Evolutionary conservation across 2,329 filamentous ascomycete species (phyloP).

Genomic region (Chalara sp.): DNA sequence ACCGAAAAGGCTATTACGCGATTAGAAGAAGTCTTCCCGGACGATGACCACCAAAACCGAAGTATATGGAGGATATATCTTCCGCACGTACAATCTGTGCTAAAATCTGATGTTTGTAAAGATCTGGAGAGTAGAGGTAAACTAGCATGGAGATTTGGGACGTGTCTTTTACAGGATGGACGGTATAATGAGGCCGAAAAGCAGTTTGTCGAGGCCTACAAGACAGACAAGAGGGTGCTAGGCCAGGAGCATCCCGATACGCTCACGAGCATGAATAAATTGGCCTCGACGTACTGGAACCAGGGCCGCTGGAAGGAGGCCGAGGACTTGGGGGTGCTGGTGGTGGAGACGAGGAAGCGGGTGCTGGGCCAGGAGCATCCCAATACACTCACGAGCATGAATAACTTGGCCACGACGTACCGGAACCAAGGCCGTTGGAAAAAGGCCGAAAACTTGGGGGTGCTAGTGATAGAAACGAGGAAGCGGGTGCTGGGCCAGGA

Average conservation of each 20-base stretch:
- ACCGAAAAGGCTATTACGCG: conserved; percentile 4
- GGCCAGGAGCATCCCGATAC: background rate
- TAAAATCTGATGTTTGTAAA: background rate
- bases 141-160: background rate
- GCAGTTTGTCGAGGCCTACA: background rate
- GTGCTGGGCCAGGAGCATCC: background rate
- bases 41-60: conserved; percentile 5
- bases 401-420: background rate
- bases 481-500: conserved; percentile 1
- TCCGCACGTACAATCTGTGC: conserved; percentile 1
- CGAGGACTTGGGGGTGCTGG: background rate
- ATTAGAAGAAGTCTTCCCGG: conserved; percentile 7
- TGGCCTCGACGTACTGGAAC: conserved; percentile 2
- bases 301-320: background rate
- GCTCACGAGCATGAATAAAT: conserved; percentile 6
- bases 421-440: background rate
- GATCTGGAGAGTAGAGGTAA: background rate
- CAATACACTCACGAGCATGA: background rate
- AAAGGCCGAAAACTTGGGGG: background rate
- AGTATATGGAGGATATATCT: conserved; percentile 7
- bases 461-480: background rate
- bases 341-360: background rate
- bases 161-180: conserved; percentile 2
- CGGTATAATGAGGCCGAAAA: conserved; percentile 5
- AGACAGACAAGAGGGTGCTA: background rate